These are phyloP conservation scores for Asterionellopsis glacialis DNA, from an alignment of 108 stramenopile genomes.

Conservation along the genomic window DNA sequence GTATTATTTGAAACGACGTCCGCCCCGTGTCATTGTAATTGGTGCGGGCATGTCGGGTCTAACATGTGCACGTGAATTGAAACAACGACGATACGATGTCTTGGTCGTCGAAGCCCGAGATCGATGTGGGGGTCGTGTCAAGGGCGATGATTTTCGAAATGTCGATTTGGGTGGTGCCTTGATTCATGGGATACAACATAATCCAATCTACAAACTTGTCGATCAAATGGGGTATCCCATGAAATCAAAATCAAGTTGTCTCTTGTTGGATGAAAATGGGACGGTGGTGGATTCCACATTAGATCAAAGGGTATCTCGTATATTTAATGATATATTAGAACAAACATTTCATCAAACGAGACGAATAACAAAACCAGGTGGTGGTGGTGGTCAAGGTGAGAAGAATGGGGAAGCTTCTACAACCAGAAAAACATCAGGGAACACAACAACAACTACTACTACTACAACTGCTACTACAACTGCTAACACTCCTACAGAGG, in stretches of 20 bases:
- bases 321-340: conserved; percentile 71
- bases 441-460: neutral
- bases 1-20: too few species aligned
- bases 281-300: conserved; percentile 53
- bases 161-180: conserved; percentile 81
- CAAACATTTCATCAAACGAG: conserved; percentile 25
- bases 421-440: neutral
- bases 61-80: conserved; percentile 71
- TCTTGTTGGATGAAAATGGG: conserved; percentile 56
- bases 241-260: conserved; percentile 18
- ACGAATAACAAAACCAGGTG: conserved; percentile 1
- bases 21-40: conserved; percentile 59
- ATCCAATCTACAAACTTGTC: conserved; percentile 56
- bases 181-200: conserved; percentile 86
- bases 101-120: conserved; percentile 68
- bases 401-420: neutral
- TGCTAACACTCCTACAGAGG: neutral
- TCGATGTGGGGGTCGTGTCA: conserved; percentile 65
- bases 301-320: conserved; percentile 50
- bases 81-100: conserved; percentile 67
- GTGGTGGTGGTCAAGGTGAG: too few species aligned
- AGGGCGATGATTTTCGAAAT: conserved; percentile 31
- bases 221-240: conserved; percentile 43
- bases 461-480: neutral
- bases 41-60: conserved; percentile 74